A percentile compares a stretch with the other conserved stretches of the same genome.
Conservation (phyloP, 2,329 filamentous ascomycete genomes). For the Scolecobasidium constrictum region DNA sequence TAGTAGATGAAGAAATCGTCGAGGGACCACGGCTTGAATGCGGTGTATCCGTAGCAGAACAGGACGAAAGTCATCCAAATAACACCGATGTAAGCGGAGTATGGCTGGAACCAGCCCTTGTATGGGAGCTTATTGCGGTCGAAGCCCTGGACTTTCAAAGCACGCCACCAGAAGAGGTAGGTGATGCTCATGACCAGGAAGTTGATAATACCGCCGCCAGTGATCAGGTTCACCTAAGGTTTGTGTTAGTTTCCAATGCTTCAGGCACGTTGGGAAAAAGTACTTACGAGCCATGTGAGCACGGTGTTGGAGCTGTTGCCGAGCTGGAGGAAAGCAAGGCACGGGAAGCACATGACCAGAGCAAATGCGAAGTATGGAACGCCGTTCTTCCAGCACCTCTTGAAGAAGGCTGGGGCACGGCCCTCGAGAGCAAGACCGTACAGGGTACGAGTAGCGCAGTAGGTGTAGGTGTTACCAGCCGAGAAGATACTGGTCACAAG, state of each 20-base stretch:
- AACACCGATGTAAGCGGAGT: constrained; percentile 26
- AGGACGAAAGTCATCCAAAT: constrained; percentile 15
- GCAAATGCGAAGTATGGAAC: constrained; percentile 10
- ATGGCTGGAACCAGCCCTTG: constrained; percentile 45
- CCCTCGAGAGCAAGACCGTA: constrained; percentile 11
- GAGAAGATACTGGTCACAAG: constrained; percentile 36
- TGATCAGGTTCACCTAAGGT: constrained; percentile 30
- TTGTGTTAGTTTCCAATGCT: not conserved
- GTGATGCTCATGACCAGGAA: constrained; percentile 42
- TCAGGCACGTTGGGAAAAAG: constrained; percentile 13
- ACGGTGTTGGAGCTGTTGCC: constrained; percentile 38
- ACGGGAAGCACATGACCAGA: constrained; percentile 10
- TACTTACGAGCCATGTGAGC: constrained; percentile 39
- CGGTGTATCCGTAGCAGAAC: constrained; percentile 9
- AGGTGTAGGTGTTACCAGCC: constrained; percentile 39
- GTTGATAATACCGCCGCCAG: constrained; percentile 45
- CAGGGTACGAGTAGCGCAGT: constrained; percentile 29
- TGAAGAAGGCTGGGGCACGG: constrained; percentile 9
- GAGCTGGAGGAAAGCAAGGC: constrained; percentile 38
- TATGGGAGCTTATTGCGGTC: constrained; percentile 43
- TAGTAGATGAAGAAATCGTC: constrained; percentile 10
- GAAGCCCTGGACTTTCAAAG: constrained; percentile 32
- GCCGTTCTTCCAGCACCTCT: constrained; percentile 10
- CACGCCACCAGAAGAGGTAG: constrained; percentile 35
- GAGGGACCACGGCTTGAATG: constrained; percentile 9